Conservation (phyloP, 352 stramenopile species). For the Phytophthora aleatoria region DNA sequence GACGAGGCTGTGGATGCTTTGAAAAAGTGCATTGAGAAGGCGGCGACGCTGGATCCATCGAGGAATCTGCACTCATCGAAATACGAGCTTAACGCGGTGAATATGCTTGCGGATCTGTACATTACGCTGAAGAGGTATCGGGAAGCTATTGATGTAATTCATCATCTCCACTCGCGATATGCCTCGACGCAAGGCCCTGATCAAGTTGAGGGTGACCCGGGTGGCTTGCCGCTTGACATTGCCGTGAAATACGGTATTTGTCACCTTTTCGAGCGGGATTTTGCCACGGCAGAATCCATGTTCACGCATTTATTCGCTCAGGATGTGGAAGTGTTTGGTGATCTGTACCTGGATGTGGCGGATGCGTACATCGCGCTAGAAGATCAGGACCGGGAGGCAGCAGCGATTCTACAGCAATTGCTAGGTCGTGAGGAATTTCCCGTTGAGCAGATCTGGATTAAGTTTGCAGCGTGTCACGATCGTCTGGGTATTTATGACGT, state of each 20-base stretch:
- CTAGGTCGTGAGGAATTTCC: slow-evolving; percentile 72
- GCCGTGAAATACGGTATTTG: slow-evolving; percentile 89
- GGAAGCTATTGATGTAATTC: slow-evolving; percentile 80
- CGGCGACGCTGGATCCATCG: slow-evolving; percentile 57
- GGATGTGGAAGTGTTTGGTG: slow-evolving; percentile 84
- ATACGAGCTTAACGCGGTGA: slow-evolving; percentile 86
- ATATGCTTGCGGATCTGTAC: slow-evolving; percentile 88
- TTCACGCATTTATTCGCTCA: slow-evolving; percentile 85
- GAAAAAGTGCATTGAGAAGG: slow-evolving; percentile 85
- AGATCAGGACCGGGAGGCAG: slow-evolving; percentile 68
- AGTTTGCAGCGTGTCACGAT: slow-evolving; percentile 78
- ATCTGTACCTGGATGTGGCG: slow-evolving; percentile 84
- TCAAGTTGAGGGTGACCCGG: slow-evolving; percentile 67
- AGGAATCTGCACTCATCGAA: slow-evolving; percentile 70
- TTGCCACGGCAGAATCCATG: slow-evolving; percentile 76
- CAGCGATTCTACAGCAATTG: slow-evolving; percentile 70
- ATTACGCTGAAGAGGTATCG: slow-evolving; percentile 88
- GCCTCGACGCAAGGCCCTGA: slow-evolving; percentile 58
- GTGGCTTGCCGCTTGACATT: slow-evolving; percentile 81
- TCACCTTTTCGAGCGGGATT: slow-evolving; percentile 78
- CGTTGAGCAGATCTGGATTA: slow-evolving; percentile 83
- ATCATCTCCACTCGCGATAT: slow-evolving; percentile 74
- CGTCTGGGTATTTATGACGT: slow-evolving; percentile 64
- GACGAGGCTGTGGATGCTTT: slow-evolving; percentile 85
- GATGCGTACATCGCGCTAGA: slow-evolving; percentile 80